Conservation (phyloP, 1,139 yeast genomes). For the Debaryomyces psychrophilus region DNA sequence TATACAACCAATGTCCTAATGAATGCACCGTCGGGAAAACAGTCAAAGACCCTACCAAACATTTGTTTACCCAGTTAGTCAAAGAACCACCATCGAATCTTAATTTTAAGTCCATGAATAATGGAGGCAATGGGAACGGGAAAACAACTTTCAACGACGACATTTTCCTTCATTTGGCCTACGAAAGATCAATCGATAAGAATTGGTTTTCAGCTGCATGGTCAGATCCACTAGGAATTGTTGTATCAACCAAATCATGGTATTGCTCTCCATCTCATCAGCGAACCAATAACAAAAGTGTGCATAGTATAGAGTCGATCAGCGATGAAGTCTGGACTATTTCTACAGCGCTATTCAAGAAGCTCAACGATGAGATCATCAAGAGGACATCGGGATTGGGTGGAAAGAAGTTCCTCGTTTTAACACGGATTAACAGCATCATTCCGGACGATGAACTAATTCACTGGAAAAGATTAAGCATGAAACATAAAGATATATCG, state of each 20-base stretch:
- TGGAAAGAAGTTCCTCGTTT: constrained; percentile 64
- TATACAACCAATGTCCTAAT: constrained; percentile 64
- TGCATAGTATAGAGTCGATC: constrained; percentile 35
- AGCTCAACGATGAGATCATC: constrained; percentile 37
- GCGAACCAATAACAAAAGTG: constrained; percentile 12
- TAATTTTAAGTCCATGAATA: constrained; percentile 53
- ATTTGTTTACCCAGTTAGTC: constrained; percentile 46
- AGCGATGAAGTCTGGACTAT: constrained; percentile 46
- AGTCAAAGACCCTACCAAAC: constrained; percentile 18
- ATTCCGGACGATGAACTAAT: constrained; percentile 79
- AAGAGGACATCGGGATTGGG: constrained; percentile 36
- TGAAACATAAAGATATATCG: constrained; percentile 61
- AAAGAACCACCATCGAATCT: constrained; percentile 50
- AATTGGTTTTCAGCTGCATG: constrained; percentile 88
- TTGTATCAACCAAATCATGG: constrained; percentile 71
- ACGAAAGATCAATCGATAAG: constrained; percentile 77
- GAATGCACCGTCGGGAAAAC: constrained; percentile 12
- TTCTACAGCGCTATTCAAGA: constrained; percentile 41
- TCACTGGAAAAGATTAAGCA: constrained; percentile 73
- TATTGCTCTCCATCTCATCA: constrained; percentile 37
- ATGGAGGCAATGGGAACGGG: constrained; percentile 25
- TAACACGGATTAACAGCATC: constrained; percentile 70
- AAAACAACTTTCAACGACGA: constrained; percentile 53
- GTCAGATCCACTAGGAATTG: constrained; percentile 81
- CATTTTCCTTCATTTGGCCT: constrained; percentile 80